Conservation (phyloP, 2,329 filamentous ascomycete species). For the Xylariaceae sp. region DNA sequence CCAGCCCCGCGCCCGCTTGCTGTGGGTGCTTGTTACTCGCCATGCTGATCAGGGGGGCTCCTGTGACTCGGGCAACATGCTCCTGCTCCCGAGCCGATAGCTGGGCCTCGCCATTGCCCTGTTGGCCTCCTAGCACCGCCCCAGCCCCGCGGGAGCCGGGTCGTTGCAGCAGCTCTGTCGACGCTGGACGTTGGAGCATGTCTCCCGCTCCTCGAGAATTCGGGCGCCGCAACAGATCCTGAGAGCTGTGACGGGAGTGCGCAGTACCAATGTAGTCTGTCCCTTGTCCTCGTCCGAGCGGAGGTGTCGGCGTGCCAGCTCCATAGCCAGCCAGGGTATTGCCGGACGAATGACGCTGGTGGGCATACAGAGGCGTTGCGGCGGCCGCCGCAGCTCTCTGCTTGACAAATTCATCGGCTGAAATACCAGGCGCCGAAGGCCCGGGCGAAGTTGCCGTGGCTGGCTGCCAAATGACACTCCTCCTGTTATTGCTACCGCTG, state of each 20-base stretch:
- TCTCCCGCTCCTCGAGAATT: conserved; percentile 29
- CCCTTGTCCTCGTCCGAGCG: conserved; percentile 33
- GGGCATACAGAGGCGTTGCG: conserved; percentile 47
- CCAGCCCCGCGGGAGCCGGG: conserved; percentile 49
- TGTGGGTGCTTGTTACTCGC: conserved; percentile 45
- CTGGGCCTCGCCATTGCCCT: conserved; percentile 43
- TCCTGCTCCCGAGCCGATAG: conserved; percentile 86
- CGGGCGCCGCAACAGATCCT: conserved; percentile 26
- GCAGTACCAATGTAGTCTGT: conserved; percentile 29
- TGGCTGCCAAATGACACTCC: conserved; percentile 74
- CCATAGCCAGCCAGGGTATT: conserved; percentile 35
- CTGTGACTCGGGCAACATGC: conserved; percentile 75
- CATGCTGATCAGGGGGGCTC: conserved; percentile 66
- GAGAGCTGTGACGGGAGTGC: conserved; percentile 41
- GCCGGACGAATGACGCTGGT: conserved; percentile 52
- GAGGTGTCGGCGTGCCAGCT: conserved; percentile 34
- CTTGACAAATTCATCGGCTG: conserved; percentile 76
- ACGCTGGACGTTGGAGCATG: conserved; percentile 38
- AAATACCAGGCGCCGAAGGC: conserved; percentile 43
- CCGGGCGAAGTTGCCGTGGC: conserved; percentile 42
- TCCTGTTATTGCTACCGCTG: conserved; percentile 49
- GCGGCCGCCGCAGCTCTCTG: conserved; percentile 58
- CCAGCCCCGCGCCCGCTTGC: conserved; percentile 52
- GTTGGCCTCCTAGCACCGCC: conserved; percentile 35
- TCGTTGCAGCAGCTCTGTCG: conserved; percentile 35